Percentiles rank a stretch among this genome's conserved stretches.
Conservation (phyloP, 2,329 filamentous ascomycete genomes). For the Alternaria dauci region DNA sequence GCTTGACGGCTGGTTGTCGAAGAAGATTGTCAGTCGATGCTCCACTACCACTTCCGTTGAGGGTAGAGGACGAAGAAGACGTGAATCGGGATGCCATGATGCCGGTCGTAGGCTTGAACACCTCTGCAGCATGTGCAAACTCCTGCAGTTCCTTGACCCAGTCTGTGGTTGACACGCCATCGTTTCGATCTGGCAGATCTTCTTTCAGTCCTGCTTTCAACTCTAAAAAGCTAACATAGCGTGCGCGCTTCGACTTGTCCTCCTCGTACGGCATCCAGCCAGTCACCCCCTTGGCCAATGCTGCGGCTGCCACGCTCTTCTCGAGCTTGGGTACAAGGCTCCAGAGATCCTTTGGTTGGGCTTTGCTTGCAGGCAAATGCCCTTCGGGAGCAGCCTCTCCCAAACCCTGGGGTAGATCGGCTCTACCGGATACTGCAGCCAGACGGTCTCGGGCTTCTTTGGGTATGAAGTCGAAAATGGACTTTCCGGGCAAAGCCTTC, state of each 20-base stretch:
- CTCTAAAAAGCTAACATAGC: constrained; percentile 85
- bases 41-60: constrained; percentile 24
- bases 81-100: constrained; percentile 95
- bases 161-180: constrained; percentile 68
- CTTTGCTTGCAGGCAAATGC: constrained; percentile 69
- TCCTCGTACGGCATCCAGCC: constrained; percentile 86
- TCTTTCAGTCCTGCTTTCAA: constrained; percentile 69
- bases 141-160: constrained; percentile 83
- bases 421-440: constrained; percentile 76
- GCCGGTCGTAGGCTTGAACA: constrained; percentile 92
- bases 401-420: constrained; percentile 77
- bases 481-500: constrained; percentile 83
- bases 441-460: constrained; percentile 79
- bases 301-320: constrained; percentile 55
- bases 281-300: constrained; percentile 59
- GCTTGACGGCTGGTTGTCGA: constrained; percentile 63
- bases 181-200: constrained; percentile 65
- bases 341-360: constrained; percentile 63
- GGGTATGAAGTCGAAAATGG: constrained; percentile 92
- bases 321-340: constrained; percentile 55
- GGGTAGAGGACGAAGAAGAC: constrained; percentile 55
- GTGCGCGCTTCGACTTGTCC: constrained; percentile 77
- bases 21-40: constrained; percentile 48
- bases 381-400: constrained; percentile 76
- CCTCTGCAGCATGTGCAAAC: constrained; percentile 75